Conservation (phyloP, 2,329 filamentous ascomycete genomes). For the Talaromyces sp. region DNA sequence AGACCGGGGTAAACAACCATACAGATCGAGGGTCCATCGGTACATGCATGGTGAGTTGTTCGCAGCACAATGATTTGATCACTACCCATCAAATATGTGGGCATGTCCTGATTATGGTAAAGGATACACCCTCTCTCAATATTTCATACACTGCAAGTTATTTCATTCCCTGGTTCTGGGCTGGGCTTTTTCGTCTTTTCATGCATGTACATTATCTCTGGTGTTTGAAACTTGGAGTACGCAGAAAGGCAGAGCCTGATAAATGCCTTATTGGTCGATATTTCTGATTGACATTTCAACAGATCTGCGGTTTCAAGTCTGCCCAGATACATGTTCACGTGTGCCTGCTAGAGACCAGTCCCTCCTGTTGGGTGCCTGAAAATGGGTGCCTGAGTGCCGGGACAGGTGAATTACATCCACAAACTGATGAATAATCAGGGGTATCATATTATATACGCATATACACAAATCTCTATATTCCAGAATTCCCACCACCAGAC, state of each 20-base stretch:
- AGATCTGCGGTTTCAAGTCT: neutral
- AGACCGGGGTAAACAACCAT: neutral
- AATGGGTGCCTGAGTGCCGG: neutral
- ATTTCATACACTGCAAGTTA: neutral
- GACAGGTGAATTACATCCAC: neutral
- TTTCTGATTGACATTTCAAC: neutral
- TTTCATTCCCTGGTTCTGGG: neutral
- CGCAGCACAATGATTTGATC: slow-evolving; percentile 14
- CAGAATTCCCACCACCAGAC: slow-evolving; percentile 16
- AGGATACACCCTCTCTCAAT: too few relatives aligned
- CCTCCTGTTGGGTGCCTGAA: neutral
- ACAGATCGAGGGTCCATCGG: neutral
- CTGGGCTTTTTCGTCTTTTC: neutral
- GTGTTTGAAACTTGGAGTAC: neutral
- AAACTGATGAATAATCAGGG: neutral
- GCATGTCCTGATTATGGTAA: neutral
- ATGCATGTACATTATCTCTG: neutral
- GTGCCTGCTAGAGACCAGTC: neutral
- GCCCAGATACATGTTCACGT: neutral
- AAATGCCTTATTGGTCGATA: neutral
- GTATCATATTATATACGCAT: slow-evolving; percentile 16
- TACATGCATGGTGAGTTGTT: slow-evolving; percentile 17
- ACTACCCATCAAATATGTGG: neutral
- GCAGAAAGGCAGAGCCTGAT: neutral
- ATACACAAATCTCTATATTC: slow-evolving; percentile 13